phyloP scores from a whole-genome alignment of 768 basidiomycete genomes.

The Boletus subparvulus region DNA sequence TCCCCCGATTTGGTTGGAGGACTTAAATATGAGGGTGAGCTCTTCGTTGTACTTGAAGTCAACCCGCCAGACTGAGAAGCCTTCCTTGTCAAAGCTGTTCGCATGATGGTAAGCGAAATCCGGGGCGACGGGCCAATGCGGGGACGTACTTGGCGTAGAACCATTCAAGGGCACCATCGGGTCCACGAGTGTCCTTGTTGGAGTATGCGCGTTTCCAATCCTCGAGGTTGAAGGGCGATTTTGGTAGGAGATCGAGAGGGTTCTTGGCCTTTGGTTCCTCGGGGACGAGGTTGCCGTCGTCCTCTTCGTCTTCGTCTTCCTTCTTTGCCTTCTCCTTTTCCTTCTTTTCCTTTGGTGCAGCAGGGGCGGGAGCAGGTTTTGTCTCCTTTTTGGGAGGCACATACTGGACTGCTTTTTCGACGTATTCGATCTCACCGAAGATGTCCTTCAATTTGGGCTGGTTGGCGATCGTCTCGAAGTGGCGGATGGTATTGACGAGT shows the following conservation, averaged over 20 bases:
- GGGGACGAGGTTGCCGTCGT: constrained; percentile 71
- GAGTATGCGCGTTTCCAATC: constrained; percentile 99
- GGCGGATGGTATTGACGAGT: constrained; percentile 77
- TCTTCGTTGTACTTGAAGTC: constrained; percentile 98
- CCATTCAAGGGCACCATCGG: constrained; percentile 87
- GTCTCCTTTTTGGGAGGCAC: constrained; percentile 73
- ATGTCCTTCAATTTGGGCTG: constrained; percentile 72
- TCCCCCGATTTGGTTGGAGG: constrained; percentile 88
- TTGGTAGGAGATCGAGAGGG: constrained; percentile 90
- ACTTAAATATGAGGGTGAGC: constrained; percentile 92
- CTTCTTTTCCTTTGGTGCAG: constrained; percentile 52
- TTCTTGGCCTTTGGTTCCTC: constrained; percentile 91
- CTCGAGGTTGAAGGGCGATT: constrained; percentile 84
- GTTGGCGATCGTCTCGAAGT: constrained; percentile 84
- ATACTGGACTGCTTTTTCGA: constrained; percentile 71
- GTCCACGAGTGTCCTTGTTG: constrained; percentile 92
- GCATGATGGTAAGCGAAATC: constrained; percentile 5
- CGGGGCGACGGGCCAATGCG: background rate
- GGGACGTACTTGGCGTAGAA: constrained; percentile 84
- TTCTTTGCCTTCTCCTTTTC: constrained; percentile 65
- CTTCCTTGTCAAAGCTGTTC: constrained; percentile 77
- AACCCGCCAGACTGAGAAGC: constrained; percentile 88
- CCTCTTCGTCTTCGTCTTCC: constrained; percentile 61
- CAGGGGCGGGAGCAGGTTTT: constrained; percentile 43
- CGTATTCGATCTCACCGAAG: constrained; percentile 58